Conservation (phyloP, 192 early-diverging fungal genomes). For the Coemansia sp. region DNA sequence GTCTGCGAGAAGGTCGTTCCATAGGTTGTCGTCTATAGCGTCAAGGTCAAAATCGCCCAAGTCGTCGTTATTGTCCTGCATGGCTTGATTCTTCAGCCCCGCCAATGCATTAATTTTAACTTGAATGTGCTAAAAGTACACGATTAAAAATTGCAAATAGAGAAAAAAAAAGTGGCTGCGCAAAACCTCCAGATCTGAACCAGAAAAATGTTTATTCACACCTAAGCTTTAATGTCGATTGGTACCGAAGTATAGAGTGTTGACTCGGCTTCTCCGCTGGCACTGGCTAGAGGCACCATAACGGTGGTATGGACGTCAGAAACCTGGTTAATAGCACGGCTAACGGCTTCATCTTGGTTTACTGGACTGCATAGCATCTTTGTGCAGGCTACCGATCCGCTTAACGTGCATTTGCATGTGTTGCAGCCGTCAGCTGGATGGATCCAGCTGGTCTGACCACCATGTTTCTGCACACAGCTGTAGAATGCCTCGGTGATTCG, state of each 20-base stretch:
- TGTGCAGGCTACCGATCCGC: conserved; percentile 35
- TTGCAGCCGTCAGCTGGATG: conserved; percentile 35
- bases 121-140: background rate
- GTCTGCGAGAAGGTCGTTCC: conserved; percentile 38
- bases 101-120: background rate
- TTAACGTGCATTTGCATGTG: conserved; percentile 29
- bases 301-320: conserved; percentile 19
- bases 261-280: conserved; percentile 1
- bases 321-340: conserved; percentile 4
- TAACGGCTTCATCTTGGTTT: background rate
- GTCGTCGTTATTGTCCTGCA: conserved; percentile 15
- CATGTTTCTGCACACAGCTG: conserved; percentile 32
- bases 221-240: conserved; percentile 16
- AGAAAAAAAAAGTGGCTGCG: conserved; percentile 26
- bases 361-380: conserved; percentile 30
- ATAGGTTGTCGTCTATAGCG: conserved; percentile 28
- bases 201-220: background rate
- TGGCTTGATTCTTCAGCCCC: conserved; percentile 3
- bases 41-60: conserved; percentile 37
- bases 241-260: conserved; percentile 22
- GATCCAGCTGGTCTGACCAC: conserved; percentile 23
- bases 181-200: conserved; percentile 3
- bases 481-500: conserved; percentile 27
- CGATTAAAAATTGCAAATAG: conserved; percentile 11
- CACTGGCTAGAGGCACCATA: conserved; percentile 11